These are phyloP conservation scores for Boletus sp. DNA, from an alignment of 768 basidiomycete genomes.

Conservation along the genomic window DNA sequence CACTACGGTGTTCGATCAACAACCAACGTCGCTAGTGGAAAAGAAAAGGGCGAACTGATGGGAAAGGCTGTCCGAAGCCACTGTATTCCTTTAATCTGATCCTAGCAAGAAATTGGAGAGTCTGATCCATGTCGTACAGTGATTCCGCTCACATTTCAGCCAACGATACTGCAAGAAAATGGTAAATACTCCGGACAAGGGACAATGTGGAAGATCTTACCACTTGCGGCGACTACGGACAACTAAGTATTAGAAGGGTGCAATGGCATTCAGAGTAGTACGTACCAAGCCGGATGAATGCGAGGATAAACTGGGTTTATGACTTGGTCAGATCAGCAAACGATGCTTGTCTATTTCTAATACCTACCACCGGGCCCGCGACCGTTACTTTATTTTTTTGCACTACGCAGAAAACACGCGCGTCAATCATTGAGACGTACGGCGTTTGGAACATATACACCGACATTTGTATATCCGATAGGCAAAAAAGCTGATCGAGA, in stretches of 20 bases:
- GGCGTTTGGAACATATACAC: not conserved
- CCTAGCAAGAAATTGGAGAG: constrained; percentile 3
- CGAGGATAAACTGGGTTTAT: constrained; percentile 10
- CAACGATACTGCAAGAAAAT: constrained; percentile 16
- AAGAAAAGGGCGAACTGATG: constrained; percentile 6
- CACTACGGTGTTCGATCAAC: constrained; percentile 31
- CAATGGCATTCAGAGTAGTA: not conserved
- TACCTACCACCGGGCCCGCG: constrained; percentile 18
- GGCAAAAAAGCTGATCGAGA: constrained; percentile 21
- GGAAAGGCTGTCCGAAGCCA: constrained; percentile 7
- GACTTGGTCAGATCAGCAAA: not conserved
- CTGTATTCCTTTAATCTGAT: constrained; percentile 9
- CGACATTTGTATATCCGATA: constrained; percentile 26
- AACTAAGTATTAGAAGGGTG: not conserved
- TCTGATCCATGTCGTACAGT: not conserved
- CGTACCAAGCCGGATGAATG: constrained; percentile 21
- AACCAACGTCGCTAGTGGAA: not conserved
- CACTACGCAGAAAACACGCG: constrained; percentile 3
- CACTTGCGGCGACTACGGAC: constrained; percentile 18
- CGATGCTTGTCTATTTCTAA: not conserved
- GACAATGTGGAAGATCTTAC: constrained; percentile 1
- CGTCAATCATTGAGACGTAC: not conserved
- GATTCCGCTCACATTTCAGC: constrained; percentile 18
- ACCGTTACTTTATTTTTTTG: constrained; percentile 9
- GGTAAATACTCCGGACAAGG: not conserved